Percentiles rank a stretch among this genome's conserved stretches.
phyloP scores from a whole-genome alignment of 192 early-diverging fungal genomes.

The Backusella circina region DNA sequence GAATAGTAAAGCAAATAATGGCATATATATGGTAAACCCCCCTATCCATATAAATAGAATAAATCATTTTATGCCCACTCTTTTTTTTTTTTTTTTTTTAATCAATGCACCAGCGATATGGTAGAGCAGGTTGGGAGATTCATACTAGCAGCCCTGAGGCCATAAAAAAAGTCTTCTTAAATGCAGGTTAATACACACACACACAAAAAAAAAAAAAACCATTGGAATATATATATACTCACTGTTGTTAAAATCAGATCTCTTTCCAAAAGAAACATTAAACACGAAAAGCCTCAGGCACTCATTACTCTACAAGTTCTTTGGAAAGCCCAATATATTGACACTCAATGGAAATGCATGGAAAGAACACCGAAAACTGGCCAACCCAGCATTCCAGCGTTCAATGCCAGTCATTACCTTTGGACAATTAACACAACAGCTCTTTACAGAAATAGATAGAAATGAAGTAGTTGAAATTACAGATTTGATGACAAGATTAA shows the following conservation, averaged over 20 bases:
- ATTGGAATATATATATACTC: neutral
- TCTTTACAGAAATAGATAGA: constrained; percentile 11
- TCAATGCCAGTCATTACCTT: constrained; percentile 25
- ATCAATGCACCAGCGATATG: neutral
- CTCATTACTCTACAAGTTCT: neutral
- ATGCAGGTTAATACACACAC: neutral
- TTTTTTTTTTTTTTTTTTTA: neutral
- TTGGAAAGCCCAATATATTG: constrained; percentile 1
- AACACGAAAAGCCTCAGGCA: neutral
- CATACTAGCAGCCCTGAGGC: neutral
- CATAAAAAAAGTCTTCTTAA: neutral
- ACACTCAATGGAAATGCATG: neutral
- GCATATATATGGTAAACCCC: neutral
- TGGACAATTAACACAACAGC: constrained; percentile 3
- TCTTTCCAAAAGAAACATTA: constrained; percentile 4
- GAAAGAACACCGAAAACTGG: constrained; percentile 8
- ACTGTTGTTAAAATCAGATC: neutral
- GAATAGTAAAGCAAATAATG: neutral
- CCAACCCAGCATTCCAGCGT: constrained; percentile 31
- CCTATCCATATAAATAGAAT: too few relatives aligned
- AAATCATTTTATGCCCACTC: too few relatives aligned
- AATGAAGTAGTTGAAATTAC: neutral
- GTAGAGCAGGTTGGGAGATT: neutral
- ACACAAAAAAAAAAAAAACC: neutral
- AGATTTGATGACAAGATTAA: constrained; percentile 9